Evolutionary conservation across 1,139 yeast species (phyloP).

Genomic region (Blastobotrys aristatus): DNA sequence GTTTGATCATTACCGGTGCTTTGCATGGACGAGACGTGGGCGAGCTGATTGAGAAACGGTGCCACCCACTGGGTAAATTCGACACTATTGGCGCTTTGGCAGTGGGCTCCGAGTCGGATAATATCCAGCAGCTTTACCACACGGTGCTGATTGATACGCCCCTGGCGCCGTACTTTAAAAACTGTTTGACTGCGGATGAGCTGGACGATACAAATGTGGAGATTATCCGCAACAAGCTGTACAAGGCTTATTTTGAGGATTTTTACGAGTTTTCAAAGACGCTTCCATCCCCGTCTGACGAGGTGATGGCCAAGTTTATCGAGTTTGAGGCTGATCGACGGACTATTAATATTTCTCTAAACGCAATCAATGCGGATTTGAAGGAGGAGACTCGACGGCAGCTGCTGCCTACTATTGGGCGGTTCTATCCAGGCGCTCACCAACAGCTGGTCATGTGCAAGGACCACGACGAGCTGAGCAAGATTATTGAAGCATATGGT

Average conservation of each 20-base stretch:
- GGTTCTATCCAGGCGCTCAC: constrained; percentile 71
- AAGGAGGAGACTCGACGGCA: constrained; percentile 61
- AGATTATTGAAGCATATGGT: constrained; percentile 65
- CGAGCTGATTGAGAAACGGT: constrained; percentile 71
- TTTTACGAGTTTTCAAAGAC: constrained; percentile 58
- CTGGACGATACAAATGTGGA: constrained; percentile 94
- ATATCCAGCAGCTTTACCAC: constrained; percentile 83
- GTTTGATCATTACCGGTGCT: constrained; percentile 94
- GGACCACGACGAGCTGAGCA: constrained; percentile 79
- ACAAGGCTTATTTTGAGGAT: constrained; percentile 89
- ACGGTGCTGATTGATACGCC: constrained; percentile 98
- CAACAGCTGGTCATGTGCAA: constrained; percentile 67
- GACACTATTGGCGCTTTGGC: constrained; percentile 94
- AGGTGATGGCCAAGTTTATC: constrained; percentile 71
- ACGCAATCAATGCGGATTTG: constrained; percentile 80
- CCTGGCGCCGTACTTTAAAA: constrained; percentile 91
- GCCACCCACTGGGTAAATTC: constrained; percentile 98
- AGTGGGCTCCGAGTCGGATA: constrained; percentile 41
- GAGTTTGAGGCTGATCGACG: constrained; percentile 94
- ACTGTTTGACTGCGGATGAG: constrained; percentile 87
- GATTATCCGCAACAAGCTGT: constrained; percentile 83
- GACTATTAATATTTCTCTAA: constrained; percentile 83
- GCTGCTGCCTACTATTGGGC: constrained; percentile 76
- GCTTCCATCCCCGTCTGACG: constrained; percentile 70
- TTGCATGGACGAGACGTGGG: constrained; percentile 88